Evolutionary conservation across 2,329 filamentous ascomycete species (phyloP), one percentile per base, ranked within the genome.

Genomic region (Beauveria brongniartii): DNA sequence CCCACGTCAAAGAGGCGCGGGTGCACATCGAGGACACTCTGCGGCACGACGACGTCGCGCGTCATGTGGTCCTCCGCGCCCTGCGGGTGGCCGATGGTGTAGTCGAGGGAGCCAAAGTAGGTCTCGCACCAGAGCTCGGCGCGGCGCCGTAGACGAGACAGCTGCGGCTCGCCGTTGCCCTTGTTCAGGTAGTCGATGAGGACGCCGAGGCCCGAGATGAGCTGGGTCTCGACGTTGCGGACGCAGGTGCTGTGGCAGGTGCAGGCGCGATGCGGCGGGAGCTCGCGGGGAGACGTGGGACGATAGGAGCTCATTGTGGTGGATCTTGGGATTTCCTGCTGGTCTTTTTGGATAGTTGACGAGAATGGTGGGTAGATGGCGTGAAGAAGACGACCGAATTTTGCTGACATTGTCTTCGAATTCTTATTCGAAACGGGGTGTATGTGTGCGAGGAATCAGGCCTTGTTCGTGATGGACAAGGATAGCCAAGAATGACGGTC

Each of bases 171-270:
- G 37, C 55, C 46, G 58, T 62, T 65, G 63, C 65, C 65, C 41
- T 52, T 43, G 65, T 69, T 71, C 65, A 71, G 65, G 62, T 69
- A 71, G 56, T 64, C 59, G 52, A 71, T 59, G 51, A 68, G 64
- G 55, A 71, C 63, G 54, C 59, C 63, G 47, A 70, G 22, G 22
- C 63, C 67, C 59, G n/a, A 59, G 54, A 37, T 16, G 46, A 57
- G 34, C 18, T 43, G 43, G 43, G 26, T 16, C 44, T 57, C 44
- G 24, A 24, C 20, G 12, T 22, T 4, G 34, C 18, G 16, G 24
- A n/a, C 47, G 48, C 20, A 7, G 47, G 24, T 18, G 48, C 16
- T 6, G 50, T 18, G 12, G 12, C 10, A 16, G n/a, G n/a, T 22
- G 30, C 48, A 20, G 9, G 34, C 34, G 34, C 7, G 9, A 18